These are phyloP conservation scores for Geotrichum australiense DNA, from an alignment of 1,139 yeast genomes.

Conservation along the genomic window DNA sequence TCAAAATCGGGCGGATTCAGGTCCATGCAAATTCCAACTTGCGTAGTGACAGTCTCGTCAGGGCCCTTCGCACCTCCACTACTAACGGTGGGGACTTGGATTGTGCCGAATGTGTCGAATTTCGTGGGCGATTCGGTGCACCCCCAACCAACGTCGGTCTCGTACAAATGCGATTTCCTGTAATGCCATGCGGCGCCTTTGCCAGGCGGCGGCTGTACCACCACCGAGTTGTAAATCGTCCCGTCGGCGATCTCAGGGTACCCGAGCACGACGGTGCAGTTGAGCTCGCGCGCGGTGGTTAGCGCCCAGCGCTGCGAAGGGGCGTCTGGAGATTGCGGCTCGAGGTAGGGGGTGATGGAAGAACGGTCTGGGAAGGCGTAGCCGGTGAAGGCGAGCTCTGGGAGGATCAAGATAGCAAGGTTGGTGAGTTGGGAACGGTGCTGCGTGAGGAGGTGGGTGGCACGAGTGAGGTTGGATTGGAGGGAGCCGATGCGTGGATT, in stretches of 20 bases:
- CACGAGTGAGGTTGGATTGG: slow-evolving; percentile 47
- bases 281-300: slow-evolving; percentile 42
- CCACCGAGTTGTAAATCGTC: slow-evolving; percentile 62
- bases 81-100: slow-evolving; percentile 7
- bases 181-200: slow-evolving; percentile 51
- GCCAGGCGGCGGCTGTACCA: slow-evolving; percentile 56
- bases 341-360: slow-evolving; percentile 59
- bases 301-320: slow-evolving; percentile 53
- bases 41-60: slow-evolving; percentile 20
- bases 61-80: background rate
- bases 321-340: slow-evolving; percentile 37
- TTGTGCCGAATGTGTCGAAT: slow-evolving; percentile 5
- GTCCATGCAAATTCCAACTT: slow-evolving; percentile 94
- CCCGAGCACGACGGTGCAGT: slow-evolving; percentile 72
- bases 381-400: slow-evolving; percentile 83
- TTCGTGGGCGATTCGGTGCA: slow-evolving; percentile 54
- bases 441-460: slow-evolving; percentile 37
- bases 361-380: slow-evolving; percentile 53
- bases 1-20: slow-evolving; percentile 77
- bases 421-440: slow-evolving; percentile 11
- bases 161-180: slow-evolving; percentile 70
- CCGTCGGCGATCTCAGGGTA: slow-evolving; percentile 54
- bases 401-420: slow-evolving; percentile 55
- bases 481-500: slow-evolving; percentile 60
- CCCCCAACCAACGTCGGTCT: slow-evolving; percentile 79